Evolutionary conservation across 345 rosid genomes (phyloP), one percentile per base, ranked within the genome.

Genomic region (Citrus reticulata): DNA sequence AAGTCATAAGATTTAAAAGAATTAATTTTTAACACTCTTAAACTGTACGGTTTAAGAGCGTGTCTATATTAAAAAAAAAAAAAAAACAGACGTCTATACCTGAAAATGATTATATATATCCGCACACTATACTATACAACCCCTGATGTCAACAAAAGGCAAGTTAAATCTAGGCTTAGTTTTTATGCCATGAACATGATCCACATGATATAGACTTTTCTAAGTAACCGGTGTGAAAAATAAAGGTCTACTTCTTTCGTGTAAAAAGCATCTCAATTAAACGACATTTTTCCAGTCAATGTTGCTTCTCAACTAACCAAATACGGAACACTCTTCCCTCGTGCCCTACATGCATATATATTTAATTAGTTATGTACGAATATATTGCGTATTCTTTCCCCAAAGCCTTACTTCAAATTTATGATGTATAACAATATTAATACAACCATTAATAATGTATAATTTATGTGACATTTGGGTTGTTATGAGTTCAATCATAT

Each of bases 1-100:
- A 39, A 39, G 0, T 39, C 42, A 39, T 2, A 0, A 0, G 2
- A 0, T 39, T 39, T 39, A 39, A 39, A 0, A 39, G 0, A 39
- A 1, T 7, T 8, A 39, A 8, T 8, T 39, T 39, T 39, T 39
- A 39, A 39, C 0, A 7, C 0, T 39, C 3, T 39, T 8, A 39
- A 39, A 39, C 2, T 39, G 0, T 0, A 39, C 2, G 2, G 0
- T 39, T 7, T 39, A 9, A 39, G 46, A 40, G 4, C 4, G 0
- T 9, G 1, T 2, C 0, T 0, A 1, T 9, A 40, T 9, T 40
- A 40, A 40, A 40, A 40, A n/a, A n/a, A n/a, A n/a, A n/a, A n/a
- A n/a, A n/a, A n/a, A n/a, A n/a, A n/a, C n/a, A n/a, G n/a, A n/a
- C n/a, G n/a, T n/a, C n/a, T n/a, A 16, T 4, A 46, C 17, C 0